Percentiles rank a stretch among this genome's conserved stretches.
These are phyloP conservation scores for Mercurialis annua DNA, from an alignment of 345 rosid species.

Conservation along the genomic window DNA sequence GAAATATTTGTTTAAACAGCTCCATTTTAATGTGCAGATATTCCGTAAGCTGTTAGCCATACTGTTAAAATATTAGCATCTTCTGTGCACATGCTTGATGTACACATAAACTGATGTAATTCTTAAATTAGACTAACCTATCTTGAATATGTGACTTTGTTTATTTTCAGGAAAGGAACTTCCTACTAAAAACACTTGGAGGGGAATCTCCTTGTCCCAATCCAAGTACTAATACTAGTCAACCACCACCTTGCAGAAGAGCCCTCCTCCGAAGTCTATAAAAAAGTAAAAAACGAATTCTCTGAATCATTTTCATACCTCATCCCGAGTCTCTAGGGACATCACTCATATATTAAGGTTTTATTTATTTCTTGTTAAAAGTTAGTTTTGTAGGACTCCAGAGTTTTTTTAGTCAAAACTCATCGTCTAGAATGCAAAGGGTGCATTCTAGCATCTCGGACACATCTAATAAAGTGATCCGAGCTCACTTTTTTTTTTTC, in stretches of 20 bases:
- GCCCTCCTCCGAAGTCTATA: conserved; percentile 90
- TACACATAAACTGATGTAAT: not conserved
- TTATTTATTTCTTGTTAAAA: conserved; percentile 25
- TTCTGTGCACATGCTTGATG: not conserved
- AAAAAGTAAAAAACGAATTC: conserved; percentile 31
- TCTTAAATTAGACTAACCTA: conserved; percentile 25
- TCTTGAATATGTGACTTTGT: too few relatives aligned
- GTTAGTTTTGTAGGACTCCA: conserved; percentile 45
- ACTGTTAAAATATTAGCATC: not conserved
- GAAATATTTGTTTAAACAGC: not conserved
- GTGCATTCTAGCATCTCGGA: conserved; percentile 70
- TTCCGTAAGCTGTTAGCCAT: not conserved
- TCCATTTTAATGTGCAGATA: not conserved
- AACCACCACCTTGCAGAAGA: conserved; percentile 93
- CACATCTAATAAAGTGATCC: conserved; percentile 41
- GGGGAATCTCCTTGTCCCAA: conserved; percentile 67
- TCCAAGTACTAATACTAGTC: conserved; percentile 52
- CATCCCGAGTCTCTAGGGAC: conserved; percentile 25
- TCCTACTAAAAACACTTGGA: conserved; percentile 87
- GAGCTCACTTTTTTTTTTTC: conserved; percentile 25
- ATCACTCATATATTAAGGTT: conserved; percentile 19
- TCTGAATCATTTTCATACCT: conserved; percentile 29
- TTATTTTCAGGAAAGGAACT: conserved; percentile 81
- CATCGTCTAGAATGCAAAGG: conserved; percentile 52
- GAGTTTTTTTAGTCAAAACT: conserved; percentile 55